Conservation (phyloP, 2,329 filamentous ascomycete genomes). For the Aspergillus piperis region DNA sequence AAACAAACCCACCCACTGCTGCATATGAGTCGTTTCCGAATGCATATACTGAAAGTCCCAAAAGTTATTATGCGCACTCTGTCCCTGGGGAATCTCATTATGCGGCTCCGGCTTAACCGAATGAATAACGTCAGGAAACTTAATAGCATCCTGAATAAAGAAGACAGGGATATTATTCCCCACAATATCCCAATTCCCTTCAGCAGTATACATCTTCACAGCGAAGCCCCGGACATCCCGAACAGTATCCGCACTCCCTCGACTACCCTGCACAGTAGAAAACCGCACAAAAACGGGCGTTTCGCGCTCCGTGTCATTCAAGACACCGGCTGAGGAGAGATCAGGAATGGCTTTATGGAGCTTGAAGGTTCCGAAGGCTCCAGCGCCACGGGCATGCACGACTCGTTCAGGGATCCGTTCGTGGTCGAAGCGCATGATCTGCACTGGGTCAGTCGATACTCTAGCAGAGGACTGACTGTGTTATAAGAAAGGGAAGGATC, state of each 20-base stretch:
- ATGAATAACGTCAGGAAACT: constrained; percentile 45
- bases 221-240: constrained; percentile 83
- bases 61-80: constrained; percentile 55
- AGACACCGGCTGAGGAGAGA: constrained; percentile 63
- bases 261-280: constrained; percentile 74
- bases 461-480: too few species aligned
- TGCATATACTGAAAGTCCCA: constrained; percentile 42
- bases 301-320: constrained; percentile 67
- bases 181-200: constrained; percentile 67
- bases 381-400: constrained; percentile 66
- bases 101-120: constrained; percentile 44
- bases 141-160: constrained; percentile 46
- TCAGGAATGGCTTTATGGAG: constrained; percentile 64
- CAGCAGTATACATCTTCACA: constrained; percentile 73
- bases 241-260: constrained; percentile 76
- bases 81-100: constrained; percentile 54
- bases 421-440: constrained; percentile 70
- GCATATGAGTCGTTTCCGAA: constrained; percentile 37
- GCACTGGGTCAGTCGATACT: not conserved
- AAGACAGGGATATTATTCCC: constrained; percentile 47
- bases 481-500: not conserved
- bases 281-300: constrained; percentile 72
- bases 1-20: constrained; percentile 29
- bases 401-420: constrained; percentile 69
- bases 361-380: constrained; percentile 67